Evolutionary conservation across 208 protist species (phyloP), one percentile per base, ranked within the genome.

Genomic region (Leishmania martiniquensis): DNA sequence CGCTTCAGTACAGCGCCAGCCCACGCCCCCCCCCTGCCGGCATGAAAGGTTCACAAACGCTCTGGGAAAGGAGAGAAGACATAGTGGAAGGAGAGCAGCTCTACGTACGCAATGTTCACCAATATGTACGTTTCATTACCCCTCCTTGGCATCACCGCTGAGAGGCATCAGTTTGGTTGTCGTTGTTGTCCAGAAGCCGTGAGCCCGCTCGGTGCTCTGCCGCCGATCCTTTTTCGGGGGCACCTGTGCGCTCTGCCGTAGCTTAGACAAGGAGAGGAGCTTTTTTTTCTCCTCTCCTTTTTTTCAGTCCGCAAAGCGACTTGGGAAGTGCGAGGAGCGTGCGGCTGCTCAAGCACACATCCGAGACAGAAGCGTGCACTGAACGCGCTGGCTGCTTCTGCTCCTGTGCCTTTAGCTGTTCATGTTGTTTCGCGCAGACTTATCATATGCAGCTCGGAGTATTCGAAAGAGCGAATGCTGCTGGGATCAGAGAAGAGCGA

Each of bases 401-500:
- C 15, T 34, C 9, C 32, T 67, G 17, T 42, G 17, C 12, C 20
- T 39, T 44, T 67, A 67, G 15, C 3, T 45, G 62, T 67, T 37
- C 29, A 42, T 6, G 1, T 65, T 4, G 34, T 29, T 45, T 67
- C 22, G 13, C 52, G 22, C 29, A 12, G 22, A 0, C 29, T 67
- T 67, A 20, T 67, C 17, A 45, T 22, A 68, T 20, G 63, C 47
- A 13, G 47, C 1, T 44, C 10, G 7, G 12, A 49, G 39, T 49
- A 49, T 4, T 6, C n/a, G 2, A 66, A 66, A 66, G 2, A 68
- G 63, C 17, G 0, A 29, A n/a, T 47, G 42, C 22, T 45, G 39
- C 39, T 49, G 7, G 34, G 1, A 54, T n/a, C 2, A 85, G 52
- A 66, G 17, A 74, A 66, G 52, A 84, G 57, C 65, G 2, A 51